Base-by-base conservation (phyloP, 169 alveolate species). In the Cryptosporidium bovis region DNA sequence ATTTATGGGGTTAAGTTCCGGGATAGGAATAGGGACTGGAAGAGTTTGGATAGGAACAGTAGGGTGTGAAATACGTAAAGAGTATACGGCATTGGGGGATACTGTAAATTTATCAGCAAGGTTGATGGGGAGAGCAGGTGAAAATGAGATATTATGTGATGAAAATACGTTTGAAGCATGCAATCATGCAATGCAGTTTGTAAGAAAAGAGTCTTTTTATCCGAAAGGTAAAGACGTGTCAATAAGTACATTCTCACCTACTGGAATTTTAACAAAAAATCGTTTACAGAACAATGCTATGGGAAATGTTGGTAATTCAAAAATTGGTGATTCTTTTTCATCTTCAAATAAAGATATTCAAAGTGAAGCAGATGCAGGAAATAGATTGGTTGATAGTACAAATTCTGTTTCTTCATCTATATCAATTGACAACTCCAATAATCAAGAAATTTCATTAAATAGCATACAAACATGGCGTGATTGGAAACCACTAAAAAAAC, bases 41-140 rank as follows among this genome's bases (percentile, higher is more conserved):
- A 82, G 84, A 36, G 95, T 93, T 15, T 94, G 96, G 96, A 93
- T 95, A 90, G 96, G 96, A 8, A 91, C 93, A 6, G 85, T 94
- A 56, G 96, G 96, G 3, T 93, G 93, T 66, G 91, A 91, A 53
- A 91, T 93, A 8, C 82, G 96, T 33, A 93, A 92, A 27, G 96
- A 94, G 44, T 94, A 93, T 58, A 94, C 96, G 13, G 93, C 95
- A 6, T 77, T 94, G 24, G 96, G 96, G 1, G 96, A 94, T 65
- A 67, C 92, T 4, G 96, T 94, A 6, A 94, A 94, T 56, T 82
- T 93, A 2, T 90, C 96, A 20, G 94, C 95, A 6, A 67, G 96
- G 64, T 83, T 94, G 50, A 93, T 93, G 94, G 93, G 87, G 16
- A 90, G 90, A 82, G 95, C 95, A 6, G 85, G 91, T 20, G 89